These are phyloP conservation scores for Gynandropsis gynandra DNA, from an alignment of 345 rosid genomes.

Conservation along the genomic window DNA sequence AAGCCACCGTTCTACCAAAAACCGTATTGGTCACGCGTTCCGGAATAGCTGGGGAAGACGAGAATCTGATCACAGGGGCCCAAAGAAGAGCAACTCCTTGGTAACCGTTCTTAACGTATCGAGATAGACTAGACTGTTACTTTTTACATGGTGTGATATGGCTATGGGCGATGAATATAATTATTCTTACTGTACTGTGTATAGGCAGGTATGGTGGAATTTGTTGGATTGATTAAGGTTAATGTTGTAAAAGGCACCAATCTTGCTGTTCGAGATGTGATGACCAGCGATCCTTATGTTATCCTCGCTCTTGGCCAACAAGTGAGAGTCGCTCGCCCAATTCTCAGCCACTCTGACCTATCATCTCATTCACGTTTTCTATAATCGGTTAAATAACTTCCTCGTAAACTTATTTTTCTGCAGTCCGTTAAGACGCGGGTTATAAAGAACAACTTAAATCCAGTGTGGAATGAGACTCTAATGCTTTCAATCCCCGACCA, in stretches of 20 bases:
- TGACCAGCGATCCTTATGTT: conserved; percentile 93
- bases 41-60: conserved; percentile 89
- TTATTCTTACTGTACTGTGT: conserved; percentile 21
- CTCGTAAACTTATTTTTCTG: conserved; percentile 5
- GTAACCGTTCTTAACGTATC: conserved; percentile 34
- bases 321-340: conserved; percentile 41
- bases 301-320: conserved; percentile 80
- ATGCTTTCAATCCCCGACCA: conserved; percentile 92
- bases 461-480: conserved; percentile 94
- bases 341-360: not conserved
- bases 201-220: conserved; percentile 97
- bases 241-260: conserved; percentile 96
- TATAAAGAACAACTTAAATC: conserved; percentile 91
- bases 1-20: conserved; percentile 33
- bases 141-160: conserved; percentile 1
- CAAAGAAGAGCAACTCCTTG: conserved; percentile 64
- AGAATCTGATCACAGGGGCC: conserved; percentile 49
- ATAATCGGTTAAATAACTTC: conserved; percentile 5
- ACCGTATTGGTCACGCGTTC: conserved; percentile 68
- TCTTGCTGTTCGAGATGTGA: conserved; percentile 77
- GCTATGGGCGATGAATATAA: conserved; percentile 2
- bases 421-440: conserved; percentile 90
- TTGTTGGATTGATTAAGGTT: conserved; percentile 87
- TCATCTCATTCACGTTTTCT: not conserved
- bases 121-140: not conserved